Base-by-base conservation (phyloP, 73 alveolate genomes). In the Effrenium voratum region DNA sequence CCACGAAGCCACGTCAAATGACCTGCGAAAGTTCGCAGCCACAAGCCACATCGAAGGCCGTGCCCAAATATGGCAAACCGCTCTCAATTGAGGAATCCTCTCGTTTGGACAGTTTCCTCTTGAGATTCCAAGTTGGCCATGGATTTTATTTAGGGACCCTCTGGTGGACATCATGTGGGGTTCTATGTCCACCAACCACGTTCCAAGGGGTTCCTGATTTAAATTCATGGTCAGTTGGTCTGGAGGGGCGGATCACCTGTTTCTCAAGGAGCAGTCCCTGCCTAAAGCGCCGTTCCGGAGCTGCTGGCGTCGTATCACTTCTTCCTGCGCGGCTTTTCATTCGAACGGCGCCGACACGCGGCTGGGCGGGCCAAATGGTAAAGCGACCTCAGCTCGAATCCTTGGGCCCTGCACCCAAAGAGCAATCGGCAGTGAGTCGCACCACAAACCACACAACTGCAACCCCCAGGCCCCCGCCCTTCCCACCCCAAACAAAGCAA, bases 1-100 rank as follows among this genome's bases (percentile, higher is more conserved):
- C 97, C 97, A 4, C 97, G 97, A 38, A 90, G 76, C 97, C 97
- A 90, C 16, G 97, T 79, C n/a, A 90, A 41, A 47, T 90, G 97
- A 90, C 97, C 97, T 90, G 13, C n/a, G n/a, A n/a, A n/a, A n/a
- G n/a, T n/a, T n/a, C n/a, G n/a, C n/a, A n/a, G n/a, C n/a, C n/a
- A n/a, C n/a, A n/a, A n/a, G n/a, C n/a, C n/a, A n/a, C n/a, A n/a
- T n/a, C n/a, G n/a, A n/a, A n/a, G n/a, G n/a, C n/a, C n/a, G n/a
- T n/a, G n/a, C n/a, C n/a, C n/a, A n/a, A n/a, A n/a, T n/a, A n/a
- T n/a, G n/a, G n/a, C n/a, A n/a, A n/a, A n/a, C n/a, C n/a, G n/a
- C n/a, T n/a, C n/a, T n/a, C n/a, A n/a, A n/a, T n/a, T n/a, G n/a
- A n/a, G n/a, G 82, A 72, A 72, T 26, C 4, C 73, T 26, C n/a